Percentiles rank a stretch among this genome's conserved stretches.
phyloP scores from a whole-genome alignment of 768 basidiomycete species.

The button mushroom (Agaricus bisporus) region DNA sequence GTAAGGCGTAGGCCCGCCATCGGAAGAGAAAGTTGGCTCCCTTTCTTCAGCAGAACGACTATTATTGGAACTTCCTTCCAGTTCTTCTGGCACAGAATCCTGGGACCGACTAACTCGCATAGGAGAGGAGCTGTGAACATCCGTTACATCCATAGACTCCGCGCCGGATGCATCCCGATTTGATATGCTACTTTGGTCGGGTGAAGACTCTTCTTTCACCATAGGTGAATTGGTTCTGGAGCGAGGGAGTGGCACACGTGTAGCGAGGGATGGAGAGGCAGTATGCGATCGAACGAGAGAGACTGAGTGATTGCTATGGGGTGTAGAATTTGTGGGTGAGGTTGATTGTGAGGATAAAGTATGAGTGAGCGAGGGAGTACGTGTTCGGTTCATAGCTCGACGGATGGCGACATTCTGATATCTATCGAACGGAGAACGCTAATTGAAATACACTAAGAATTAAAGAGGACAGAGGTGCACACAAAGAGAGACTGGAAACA shows the following conservation, averaged over 20 bases:
- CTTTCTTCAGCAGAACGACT: constrained; percentile 18
- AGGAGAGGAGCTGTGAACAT: constrained; percentile 41
- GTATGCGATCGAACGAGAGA: constrained; percentile 28
- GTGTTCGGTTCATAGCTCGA: constrained; percentile 40
- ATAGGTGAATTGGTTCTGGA: constrained; percentile 46
- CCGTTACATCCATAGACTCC: constrained; percentile 49
- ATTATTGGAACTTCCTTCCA: constrained; percentile 14
- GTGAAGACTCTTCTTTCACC: constrained; percentile 12
- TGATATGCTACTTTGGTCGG: constrained; percentile 21
- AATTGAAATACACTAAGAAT: neutral
- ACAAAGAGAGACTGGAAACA: constrained; percentile 11
- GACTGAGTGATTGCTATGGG: constrained; percentile 46
- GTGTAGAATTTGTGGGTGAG: constrained; percentile 60
- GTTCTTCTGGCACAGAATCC: constrained; percentile 16
- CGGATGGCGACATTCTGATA: constrained; percentile 60
- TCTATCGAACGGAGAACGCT: constrained; percentile 60
- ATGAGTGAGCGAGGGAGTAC: constrained; percentile 63
- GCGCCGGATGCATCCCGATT: constrained; percentile 27
- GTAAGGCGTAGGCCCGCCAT: constrained; percentile 41
- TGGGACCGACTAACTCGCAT: constrained; percentile 17
- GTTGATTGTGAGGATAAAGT: constrained; percentile 54
- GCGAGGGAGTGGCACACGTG: constrained; percentile 45
- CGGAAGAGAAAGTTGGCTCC: constrained; percentile 73
- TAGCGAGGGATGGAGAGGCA: constrained; percentile 43
- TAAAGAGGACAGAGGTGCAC: neutral